These are phyloP conservation scores for Aspergillus coremiiformis DNA, from an alignment of 495 filamentous ascomycete genomes.

Conservation along the genomic window DNA sequence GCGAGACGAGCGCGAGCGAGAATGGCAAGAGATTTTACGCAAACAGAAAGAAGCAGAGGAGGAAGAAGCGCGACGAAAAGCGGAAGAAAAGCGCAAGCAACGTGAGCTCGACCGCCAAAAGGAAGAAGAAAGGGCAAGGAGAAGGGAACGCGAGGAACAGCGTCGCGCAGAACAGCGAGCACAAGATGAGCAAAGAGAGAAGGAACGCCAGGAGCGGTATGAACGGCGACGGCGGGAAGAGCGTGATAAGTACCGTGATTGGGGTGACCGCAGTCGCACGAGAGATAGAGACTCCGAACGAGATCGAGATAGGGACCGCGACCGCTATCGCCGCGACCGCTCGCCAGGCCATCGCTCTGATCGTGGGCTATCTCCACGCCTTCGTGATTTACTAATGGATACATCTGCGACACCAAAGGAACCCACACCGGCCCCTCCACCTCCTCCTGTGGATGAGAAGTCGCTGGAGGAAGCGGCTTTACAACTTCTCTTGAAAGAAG, in stretches of 20 bases:
- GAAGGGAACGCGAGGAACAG: slow-evolving; percentile 44
- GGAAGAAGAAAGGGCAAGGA: slow-evolving; percentile 47
- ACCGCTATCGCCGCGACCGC: slow-evolving; percentile 20
- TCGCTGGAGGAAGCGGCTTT: slow-evolving; percentile 51
- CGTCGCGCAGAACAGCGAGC: slow-evolving; percentile 47
- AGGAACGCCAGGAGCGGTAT: slow-evolving; percentile 48
- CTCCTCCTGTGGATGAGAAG: slow-evolving; percentile 46
- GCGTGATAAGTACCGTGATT: slow-evolving; percentile 30
- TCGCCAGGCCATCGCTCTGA: slow-evolving; percentile 24
- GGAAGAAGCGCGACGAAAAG: slow-evolving; percentile 55
- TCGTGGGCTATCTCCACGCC: slow-evolving; percentile 31
- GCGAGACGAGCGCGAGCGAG: slow-evolving; percentile 54
- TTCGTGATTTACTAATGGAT: slow-evolving; percentile 34
- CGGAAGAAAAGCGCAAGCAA: slow-evolving; percentile 59
- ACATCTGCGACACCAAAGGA: slow-evolving; percentile 33
- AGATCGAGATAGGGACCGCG: slow-evolving; percentile 37
- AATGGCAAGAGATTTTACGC: slow-evolving; percentile 56
- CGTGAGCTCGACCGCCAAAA: slow-evolving; percentile 54
- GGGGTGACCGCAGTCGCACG: slow-evolving; percentile 26
- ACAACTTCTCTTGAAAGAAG: slow-evolving; percentile 50
- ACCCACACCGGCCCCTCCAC: slow-evolving; percentile 27
- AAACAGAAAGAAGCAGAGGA: slow-evolving; percentile 57
- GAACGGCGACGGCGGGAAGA: slow-evolving; percentile 42
- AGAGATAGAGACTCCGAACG: slow-evolving; percentile 29
- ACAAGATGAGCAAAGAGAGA: slow-evolving; percentile 46